Evolutionary conservation across 495 filamentous ascomycete genomes (phyloP).

Genomic region (Penicillium pulvis): DNA sequence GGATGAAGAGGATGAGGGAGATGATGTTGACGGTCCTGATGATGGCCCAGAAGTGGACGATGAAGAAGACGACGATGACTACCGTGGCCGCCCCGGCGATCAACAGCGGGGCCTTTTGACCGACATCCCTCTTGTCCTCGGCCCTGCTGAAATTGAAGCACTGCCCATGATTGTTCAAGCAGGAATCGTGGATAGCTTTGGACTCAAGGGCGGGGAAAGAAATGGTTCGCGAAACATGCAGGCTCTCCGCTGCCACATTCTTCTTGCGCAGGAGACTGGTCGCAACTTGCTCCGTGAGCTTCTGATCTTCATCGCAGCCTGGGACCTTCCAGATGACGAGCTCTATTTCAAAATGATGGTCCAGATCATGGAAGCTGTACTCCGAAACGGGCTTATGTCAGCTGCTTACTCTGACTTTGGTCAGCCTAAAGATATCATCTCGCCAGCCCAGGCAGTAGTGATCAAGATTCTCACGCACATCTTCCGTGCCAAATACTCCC

Average conservation of each 20-base stretch:
- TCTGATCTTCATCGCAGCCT: conserved; percentile 93
- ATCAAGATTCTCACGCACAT: conserved; percentile 87
- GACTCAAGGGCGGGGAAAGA: conserved; percentile 47
- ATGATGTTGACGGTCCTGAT: conserved; percentile 26
- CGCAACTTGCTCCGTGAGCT: conserved; percentile 86
- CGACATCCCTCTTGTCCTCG: conserved; percentile 90
- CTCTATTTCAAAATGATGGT: conserved; percentile 94
- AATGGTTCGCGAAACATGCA: conserved; percentile 78
- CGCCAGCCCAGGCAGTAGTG: conserved; percentile 88
- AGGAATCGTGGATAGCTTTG: conserved; percentile 67
- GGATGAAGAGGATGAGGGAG: conserved; percentile 66
- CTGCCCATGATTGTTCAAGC: conserved; percentile 93
- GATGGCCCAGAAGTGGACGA: conserved; percentile 26
- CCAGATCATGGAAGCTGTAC: conserved; percentile 89
- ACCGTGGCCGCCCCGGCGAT: conserved; percentile 78
- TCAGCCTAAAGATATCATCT: conserved; percentile 93
- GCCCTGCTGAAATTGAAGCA: conserved; percentile 90
- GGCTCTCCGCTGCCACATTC: conserved; percentile 80
- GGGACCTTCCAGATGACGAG: conserved; percentile 89
- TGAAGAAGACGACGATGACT: conserved; percentile 69
- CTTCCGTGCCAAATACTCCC: conserved; percentile 71
- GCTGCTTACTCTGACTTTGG: conserved; percentile 88
- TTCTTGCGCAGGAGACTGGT: conserved; percentile 83
- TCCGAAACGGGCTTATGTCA: conserved; percentile 83
- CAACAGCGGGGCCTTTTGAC: conserved; percentile 85